A percentile compares a stretch with the other conserved stretches of the same genome.
Conservation (phyloP, 2,329 filamentous ascomycete genomes). For the Aspergillus pseudonomiae region DNA sequence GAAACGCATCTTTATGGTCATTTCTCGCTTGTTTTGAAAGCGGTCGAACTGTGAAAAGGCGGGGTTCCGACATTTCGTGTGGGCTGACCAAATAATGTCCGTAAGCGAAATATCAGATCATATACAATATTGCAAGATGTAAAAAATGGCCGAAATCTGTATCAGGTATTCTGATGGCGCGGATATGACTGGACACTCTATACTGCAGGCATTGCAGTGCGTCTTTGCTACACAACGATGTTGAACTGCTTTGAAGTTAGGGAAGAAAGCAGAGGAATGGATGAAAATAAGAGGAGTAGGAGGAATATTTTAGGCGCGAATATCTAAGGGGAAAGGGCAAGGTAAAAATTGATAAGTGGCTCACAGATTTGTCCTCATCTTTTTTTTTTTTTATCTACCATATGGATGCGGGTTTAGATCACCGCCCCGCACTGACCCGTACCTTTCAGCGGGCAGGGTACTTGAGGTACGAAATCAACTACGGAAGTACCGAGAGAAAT, state of each 20-base stretch:
- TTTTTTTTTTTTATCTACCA: background rate
- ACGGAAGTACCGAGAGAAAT: no score
- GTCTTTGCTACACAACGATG: background rate
- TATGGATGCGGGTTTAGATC: background rate
- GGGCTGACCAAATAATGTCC: background rate
- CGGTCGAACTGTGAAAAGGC: slow-evolving; percentile 58
- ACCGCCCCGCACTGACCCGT: slow-evolving; percentile 1
- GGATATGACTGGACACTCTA: background rate
- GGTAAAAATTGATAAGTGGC: background rate
- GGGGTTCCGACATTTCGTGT: slow-evolving; percentile 39
- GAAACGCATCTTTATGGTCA: slow-evolving; percentile 60
- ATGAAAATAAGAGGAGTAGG: background rate
- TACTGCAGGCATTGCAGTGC: background rate
- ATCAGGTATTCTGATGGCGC: background rate
- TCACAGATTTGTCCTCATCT: background rate
- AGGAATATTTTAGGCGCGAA: background rate
- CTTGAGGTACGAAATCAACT: no score
- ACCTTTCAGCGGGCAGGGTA: background rate
- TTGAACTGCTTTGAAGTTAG: background rate
- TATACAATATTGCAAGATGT: background rate
- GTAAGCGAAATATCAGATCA: background rate
- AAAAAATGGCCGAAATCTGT: background rate
- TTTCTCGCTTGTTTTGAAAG: slow-evolving; percentile 51
- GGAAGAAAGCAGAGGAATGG: background rate
- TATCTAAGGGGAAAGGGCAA: background rate